A percentile compares a stretch with the other conserved stretches of the same genome.
Evolutionary conservation across 805 yeast genomes (phyloP).

Genomic region (Debaryomyces hansenii): DNA sequence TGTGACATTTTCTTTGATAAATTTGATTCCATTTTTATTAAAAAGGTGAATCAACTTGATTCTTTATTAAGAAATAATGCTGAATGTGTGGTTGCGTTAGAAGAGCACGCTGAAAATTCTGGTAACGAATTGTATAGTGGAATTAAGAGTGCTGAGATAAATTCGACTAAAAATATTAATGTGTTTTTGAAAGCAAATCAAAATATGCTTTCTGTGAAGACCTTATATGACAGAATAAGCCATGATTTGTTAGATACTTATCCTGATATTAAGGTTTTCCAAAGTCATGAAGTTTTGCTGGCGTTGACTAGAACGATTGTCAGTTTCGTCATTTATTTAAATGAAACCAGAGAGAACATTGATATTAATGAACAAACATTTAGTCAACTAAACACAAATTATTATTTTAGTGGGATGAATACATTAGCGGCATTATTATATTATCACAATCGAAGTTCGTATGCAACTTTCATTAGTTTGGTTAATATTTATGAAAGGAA

Average conservation of each 20-base stretch:
- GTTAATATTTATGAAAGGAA: conserved; percentile 37
- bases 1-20: conserved; percentile 14
- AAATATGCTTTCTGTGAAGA: conserved; percentile 6
- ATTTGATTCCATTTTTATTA: background rate
- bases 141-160: background rate
- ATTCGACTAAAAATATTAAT: conserved; percentile 2
- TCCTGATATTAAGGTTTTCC: conserved; percentile 21
- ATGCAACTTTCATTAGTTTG: conserved; percentile 39
- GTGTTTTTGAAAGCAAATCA: conserved; percentile 3
- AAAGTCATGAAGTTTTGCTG: conserved; percentile 10
- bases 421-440: conserved; percentile 43
- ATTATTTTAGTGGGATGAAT: conserved; percentile 37
- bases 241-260: conserved; percentile 16
- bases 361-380: background rate
- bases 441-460: conserved; percentile 30
- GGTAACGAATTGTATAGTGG: background rate
- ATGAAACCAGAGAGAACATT: conserved; percentile 7
- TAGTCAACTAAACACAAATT: conserved; percentile 8
- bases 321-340: conserved; percentile 24
- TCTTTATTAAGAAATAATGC: conserved; percentile 1
- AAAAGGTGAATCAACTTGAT: background rate
- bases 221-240: conserved; percentile 8
- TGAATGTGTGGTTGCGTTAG: background rate
- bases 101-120: background rate
- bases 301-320: conserved; percentile 25